phyloP scores from a whole-genome alignment of 768 basidiomycete genomes.

The Hygrocybe punicea region DNA sequence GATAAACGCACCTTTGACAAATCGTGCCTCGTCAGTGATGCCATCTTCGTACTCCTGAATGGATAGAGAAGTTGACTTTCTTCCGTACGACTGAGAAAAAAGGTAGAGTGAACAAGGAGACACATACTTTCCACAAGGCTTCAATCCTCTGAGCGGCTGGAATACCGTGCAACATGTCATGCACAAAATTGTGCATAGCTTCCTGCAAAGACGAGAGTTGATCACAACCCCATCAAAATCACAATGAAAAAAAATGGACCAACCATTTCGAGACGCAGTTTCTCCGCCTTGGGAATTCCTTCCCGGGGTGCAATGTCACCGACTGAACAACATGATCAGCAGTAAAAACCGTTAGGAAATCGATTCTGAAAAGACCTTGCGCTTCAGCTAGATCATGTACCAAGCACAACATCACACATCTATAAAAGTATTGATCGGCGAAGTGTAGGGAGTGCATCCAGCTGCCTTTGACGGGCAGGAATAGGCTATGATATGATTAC shows the following conservation, averaged over 20 bases:
- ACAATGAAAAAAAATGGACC: slow-evolving; percentile 13
- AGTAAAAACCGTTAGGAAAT: neutral
- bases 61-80: neutral
- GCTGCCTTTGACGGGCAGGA: neutral
- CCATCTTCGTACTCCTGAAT: slow-evolving; percentile 80
- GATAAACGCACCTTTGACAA: slow-evolving; percentile 70
- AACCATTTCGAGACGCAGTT: slow-evolving; percentile 71
- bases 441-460: no score
- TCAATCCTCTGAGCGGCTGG: slow-evolving; percentile 66
- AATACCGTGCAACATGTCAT: slow-evolving; percentile 82
- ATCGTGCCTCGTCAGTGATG: slow-evolving; percentile 67
- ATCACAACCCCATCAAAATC: neutral
- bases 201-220: slow-evolving; percentile 42
- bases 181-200: slow-evolving; percentile 86
- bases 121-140: slow-evolving; percentile 62
- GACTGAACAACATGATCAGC: slow-evolving; percentile 42
- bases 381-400: slow-evolving; percentile 98
- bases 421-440: no score
- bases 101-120: neutral
- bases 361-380: slow-evolving; percentile 50
- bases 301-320: slow-evolving; percentile 93
- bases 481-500: slow-evolving; percentile 15
- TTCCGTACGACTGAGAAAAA: neutral
- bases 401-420: slow-evolving; percentile 84
- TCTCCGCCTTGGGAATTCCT: slow-evolving; percentile 78